Conservation (phyloP, 768 basidiomycete genomes). For the Multifurca ochricompacta region DNA sequence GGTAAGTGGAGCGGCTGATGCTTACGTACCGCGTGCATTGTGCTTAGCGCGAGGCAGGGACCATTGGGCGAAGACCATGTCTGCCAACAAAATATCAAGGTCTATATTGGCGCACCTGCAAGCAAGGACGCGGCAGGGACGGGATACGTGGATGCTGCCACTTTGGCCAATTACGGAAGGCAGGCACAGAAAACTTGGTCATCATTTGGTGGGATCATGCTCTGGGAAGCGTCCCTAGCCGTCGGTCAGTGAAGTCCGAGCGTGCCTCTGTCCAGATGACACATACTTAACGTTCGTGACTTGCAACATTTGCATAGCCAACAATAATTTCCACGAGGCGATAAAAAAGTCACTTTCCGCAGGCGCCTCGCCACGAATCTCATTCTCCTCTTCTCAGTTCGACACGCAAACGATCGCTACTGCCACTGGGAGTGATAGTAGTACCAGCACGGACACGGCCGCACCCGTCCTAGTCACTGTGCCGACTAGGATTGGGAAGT, state of each 20-base stretch:
- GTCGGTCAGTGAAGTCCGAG: conserved; percentile 27
- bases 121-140: conserved; percentile 36
- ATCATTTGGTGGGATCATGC: conserved; percentile 41
- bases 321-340: conserved; percentile 49
- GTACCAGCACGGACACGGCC: no score
- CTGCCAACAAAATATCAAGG: conserved; percentile 40
- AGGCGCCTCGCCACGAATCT: background rate
- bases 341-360: conserved; percentile 38
- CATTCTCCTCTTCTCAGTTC: no score
- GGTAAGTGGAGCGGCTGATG: conserved; percentile 20
- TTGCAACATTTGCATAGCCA: conserved; percentile 30
- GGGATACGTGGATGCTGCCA: conserved; percentile 32
- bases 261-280: background rate
- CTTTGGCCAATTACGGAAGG: conserved; percentile 30
- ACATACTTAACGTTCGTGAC: background rate
- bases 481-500: no score
- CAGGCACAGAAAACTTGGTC: conserved; percentile 34
- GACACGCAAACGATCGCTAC: no score
- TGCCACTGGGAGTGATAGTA: no score
- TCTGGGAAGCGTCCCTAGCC: conserved; percentile 44
- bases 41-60: conserved; percentile 32
- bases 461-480: no score
- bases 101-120: conserved; percentile 40
- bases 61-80: conserved; percentile 36
- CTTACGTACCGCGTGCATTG: background rate